Conservation (phyloP, 2,329 filamentous ascomycete genomes). For the Beauveria bassiana region DNA sequence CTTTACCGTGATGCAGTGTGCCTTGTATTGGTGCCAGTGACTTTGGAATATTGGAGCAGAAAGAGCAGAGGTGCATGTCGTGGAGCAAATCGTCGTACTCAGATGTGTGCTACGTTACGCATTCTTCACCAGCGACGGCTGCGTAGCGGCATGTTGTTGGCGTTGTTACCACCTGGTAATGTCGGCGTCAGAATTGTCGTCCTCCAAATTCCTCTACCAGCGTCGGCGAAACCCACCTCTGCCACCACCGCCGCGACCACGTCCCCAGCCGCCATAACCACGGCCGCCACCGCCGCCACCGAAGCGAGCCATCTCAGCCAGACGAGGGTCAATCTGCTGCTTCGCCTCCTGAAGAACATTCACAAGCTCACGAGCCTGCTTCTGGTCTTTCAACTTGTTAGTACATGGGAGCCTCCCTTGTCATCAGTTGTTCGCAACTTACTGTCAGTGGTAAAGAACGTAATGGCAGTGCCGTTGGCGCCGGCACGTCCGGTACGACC, state of each 20-base stretch:
- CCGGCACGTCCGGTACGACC: conserved; percentile 95
- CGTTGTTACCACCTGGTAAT: conserved; percentile 35
- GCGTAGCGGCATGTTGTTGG: conserved; percentile 43
- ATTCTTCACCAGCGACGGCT: conserved; percentile 42
- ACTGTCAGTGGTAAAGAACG: conserved; percentile 99
- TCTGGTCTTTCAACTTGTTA: conserved; percentile 58
- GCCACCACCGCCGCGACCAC: conserved; percentile 49
- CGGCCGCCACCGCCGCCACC: conserved; percentile 76
- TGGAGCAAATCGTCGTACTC: not conserved
- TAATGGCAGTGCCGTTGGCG: conserved; percentile 91
- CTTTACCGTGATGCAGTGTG: conserved; percentile 10
- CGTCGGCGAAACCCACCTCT: conserved; percentile 39
- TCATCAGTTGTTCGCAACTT: conserved; percentile 37
- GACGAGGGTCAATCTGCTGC: conserved; percentile 93
- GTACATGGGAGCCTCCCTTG: conserved; percentile 11
- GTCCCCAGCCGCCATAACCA: conserved; percentile 64
- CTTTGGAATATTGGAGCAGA: conserved; percentile 5
- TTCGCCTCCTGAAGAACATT: conserved; percentile 86
- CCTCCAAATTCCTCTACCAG: conserved; percentile 13
- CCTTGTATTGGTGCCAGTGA: conserved; percentile 2
- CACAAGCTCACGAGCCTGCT: conserved; percentile 95
- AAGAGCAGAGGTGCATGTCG: conserved; percentile 8
- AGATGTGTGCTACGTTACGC: conserved; percentile 7
- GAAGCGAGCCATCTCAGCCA: conserved; percentile 93
- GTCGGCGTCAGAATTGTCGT: conserved; percentile 19